Percentiles rank a stretch among this genome's conserved stretches.
These are phyloP conservation scores for Xylariales sp. DNA, from an alignment of 2,329 filamentous ascomycete genomes.

Conservation along the genomic window DNA sequence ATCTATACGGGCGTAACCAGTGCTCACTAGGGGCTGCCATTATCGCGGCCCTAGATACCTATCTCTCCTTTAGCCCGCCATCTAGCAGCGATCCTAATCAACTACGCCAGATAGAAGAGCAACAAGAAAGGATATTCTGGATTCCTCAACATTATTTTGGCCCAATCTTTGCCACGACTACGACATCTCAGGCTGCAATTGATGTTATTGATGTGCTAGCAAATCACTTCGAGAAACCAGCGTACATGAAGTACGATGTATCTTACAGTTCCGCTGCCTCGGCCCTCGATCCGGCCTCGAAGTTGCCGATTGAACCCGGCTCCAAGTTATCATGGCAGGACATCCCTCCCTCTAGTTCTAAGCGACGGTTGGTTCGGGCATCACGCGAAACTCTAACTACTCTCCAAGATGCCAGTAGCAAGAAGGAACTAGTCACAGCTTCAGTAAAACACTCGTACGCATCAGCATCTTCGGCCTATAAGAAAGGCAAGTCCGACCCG, in stretches of 20 bases:
- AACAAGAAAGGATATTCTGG: slow-evolving; percentile 55
- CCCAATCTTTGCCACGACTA: slow-evolving; percentile 56
- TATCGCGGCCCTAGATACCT: slow-evolving; percentile 57
- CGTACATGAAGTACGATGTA: slow-evolving; percentile 49
- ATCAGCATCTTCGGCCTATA: slow-evolving; percentile 57
- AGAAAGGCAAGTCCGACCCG: slow-evolving; percentile 72
- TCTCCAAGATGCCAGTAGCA: slow-evolving; percentile 37
- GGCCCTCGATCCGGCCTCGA: slow-evolving; percentile 30
- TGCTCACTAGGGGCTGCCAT: slow-evolving; percentile 56
- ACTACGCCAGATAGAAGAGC: slow-evolving; percentile 49
- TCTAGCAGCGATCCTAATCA: slow-evolving; percentile 49
- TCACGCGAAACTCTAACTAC: slow-evolving; percentile 17
- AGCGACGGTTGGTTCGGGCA: not conserved
- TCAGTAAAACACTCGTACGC: slow-evolving; percentile 47
- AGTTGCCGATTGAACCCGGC: slow-evolving; percentile 5
- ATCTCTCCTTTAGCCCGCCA: slow-evolving; percentile 54
- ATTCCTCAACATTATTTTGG: slow-evolving; percentile 58
- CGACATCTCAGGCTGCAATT: slow-evolving; percentile 43
- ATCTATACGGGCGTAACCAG: slow-evolving; percentile 54
- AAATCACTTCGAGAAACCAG: slow-evolving; percentile 56
- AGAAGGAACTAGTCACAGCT: slow-evolving; percentile 37
- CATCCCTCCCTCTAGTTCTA: not conserved
- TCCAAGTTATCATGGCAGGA: slow-evolving; percentile 1
- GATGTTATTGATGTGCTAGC: slow-evolving; percentile 58
- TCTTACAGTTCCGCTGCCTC: slow-evolving; percentile 47